Conservation (phyloP, 768 basidiomycete species). For the Trametes meyenii region DNA sequence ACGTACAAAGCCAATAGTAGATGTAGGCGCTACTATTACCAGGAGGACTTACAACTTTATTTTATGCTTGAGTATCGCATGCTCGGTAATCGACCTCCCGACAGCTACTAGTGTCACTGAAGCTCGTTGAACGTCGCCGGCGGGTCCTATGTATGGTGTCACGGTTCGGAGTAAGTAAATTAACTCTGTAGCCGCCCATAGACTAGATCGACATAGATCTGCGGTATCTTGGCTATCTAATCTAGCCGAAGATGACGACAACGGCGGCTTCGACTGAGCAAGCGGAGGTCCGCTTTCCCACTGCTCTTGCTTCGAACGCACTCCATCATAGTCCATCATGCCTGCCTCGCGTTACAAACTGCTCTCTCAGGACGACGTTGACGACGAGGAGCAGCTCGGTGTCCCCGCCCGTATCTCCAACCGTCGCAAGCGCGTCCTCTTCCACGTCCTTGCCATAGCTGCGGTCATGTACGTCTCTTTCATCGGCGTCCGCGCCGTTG, state of each 20-base stretch:
- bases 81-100: no score
- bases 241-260: background rate
- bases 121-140: no score
- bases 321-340: conserved; percentile 4
- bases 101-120: no score
- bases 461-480: conserved; percentile 14
- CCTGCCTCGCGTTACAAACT: conserved; percentile 9
- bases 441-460: conserved; percentile 5
- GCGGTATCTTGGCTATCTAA: background rate
- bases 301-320: no score
- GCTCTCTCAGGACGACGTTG: conserved; percentile 13
- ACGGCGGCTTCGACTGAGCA: background rate
- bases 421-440: conserved; percentile 15
- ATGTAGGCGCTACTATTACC: no score
- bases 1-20: no score
- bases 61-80: no score
- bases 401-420: background rate
- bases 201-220: background rate
- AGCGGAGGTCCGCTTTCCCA: background rate
- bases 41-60: background rate
- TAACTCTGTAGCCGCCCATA: no score
- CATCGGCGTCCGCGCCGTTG: conserved; percentile 2
- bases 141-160: no score
- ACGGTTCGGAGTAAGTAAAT: background rate
- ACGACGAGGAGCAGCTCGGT: conserved; percentile 8